Evolutionary conservation across 495 filamentous ascomycete species (phyloP), one percentile per base, ranked within the genome.

Genomic region (Talaromyces stipitatus): DNA sequence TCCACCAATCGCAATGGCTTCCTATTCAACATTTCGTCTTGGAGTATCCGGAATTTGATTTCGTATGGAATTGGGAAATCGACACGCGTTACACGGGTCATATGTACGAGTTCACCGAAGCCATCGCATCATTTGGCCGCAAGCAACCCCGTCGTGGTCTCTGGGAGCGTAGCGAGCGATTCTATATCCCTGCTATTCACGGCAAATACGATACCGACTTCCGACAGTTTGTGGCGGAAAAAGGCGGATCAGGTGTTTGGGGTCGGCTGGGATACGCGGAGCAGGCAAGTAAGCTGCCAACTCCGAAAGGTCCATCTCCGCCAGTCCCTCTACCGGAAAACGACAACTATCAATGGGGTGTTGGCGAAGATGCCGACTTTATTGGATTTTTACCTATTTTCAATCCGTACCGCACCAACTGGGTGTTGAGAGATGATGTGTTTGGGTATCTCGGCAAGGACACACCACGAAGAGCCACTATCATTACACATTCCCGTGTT

Each of bases 1-100:
- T 61, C 16, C 54, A 60, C 4, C 29, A 64, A 4, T 69, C 72
- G n/a, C 64, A 71, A 50, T 64, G 64, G 53, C 70, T 72, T 29
- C 64, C 72, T 8, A 16, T 74, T 12, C 68, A 75, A 43, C 67
- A 74, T 45, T 90, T 91, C 62, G 81, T 83, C 47, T 77, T 84
- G 56, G 74, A 83, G 24, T 79, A 86, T 58, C 86, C 85, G 0
- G 81, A 89, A 57, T 91, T 87, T 57, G 85, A 87, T 54, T 88
- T 77, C 62, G 77, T 87, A 54, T 91, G 87, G 87, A 89, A 90
- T 64, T 84, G 85, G 77, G 86, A 90, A 60, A 78, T 87, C 64
- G 86, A 91, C 63, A 79, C 79, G n/a, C 80, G 88, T 20, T 81
- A 83, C 55, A 87, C 82, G 0, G 86, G 87, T 8, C 82, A 91